Evolutionary conservation across 345 rosid genomes (phyloP).

Genomic region (Crucihimalaya himalaica): DNA sequence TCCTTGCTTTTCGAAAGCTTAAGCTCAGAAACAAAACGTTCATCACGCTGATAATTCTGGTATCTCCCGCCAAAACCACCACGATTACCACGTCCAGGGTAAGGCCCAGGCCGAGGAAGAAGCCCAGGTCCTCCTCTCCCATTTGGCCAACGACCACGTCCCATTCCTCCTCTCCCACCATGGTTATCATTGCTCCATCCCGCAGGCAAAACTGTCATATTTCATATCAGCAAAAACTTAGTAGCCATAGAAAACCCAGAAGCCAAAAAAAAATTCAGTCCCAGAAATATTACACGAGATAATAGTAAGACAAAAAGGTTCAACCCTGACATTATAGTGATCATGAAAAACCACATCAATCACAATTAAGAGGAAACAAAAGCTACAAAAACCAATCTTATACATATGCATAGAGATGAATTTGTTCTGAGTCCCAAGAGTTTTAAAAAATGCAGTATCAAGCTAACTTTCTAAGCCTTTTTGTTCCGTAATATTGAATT

Average conservation of each 20-base stretch:
- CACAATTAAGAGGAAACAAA: background rate
- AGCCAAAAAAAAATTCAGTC: background rate
- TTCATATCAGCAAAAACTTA: background rate
- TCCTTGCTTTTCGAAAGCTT: conserved; percentile 86
- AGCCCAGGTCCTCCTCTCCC: conserved; percentile 85
- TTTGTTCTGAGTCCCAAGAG: background rate
- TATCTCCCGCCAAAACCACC: conserved; percentile 56
- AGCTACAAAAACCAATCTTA: background rate
- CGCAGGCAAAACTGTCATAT: conserved; percentile 67
- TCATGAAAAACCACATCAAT: background rate
- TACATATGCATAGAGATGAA: background rate
- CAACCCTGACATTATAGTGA: background rate
- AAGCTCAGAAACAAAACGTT: conserved; percentile 87
- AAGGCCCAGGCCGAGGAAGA: conserved; percentile 90
- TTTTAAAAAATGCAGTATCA: background rate
- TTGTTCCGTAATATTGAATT: background rate
- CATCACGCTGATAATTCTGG: conserved; percentile 76
- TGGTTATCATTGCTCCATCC: conserved; percentile 55
- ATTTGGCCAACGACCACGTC: conserved; percentile 82
- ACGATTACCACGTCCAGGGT: conserved; percentile 80
- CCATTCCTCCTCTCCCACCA: conserved; percentile 66
- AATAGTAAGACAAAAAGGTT: conserved; percentile 1
- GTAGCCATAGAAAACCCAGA: background rate
- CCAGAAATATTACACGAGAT: background rate
- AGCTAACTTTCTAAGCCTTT: background rate